phyloP scores from a whole-genome alignment of 1,139 yeast species.

The Diutina sp. region DNA sequence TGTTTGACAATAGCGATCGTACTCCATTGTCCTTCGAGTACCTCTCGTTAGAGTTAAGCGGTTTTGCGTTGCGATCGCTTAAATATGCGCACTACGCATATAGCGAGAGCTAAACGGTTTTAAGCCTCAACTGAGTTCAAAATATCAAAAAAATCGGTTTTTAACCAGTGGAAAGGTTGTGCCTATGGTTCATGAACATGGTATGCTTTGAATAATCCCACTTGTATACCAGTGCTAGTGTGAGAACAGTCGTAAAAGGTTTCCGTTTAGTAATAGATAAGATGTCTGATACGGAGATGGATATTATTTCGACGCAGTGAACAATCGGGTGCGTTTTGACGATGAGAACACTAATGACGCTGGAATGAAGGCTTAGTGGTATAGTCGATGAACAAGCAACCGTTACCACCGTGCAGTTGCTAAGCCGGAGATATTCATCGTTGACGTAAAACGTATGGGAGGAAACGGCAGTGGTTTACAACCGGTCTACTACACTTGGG shows the following conservation, averaged over 20 bases:
- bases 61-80: not conserved
- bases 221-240: not conserved
- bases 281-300: not conserved
- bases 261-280: not conserved
- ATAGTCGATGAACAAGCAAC: not conserved
- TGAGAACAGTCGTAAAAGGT: not conserved
- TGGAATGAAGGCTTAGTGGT: not conserved
- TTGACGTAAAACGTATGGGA: too few relatives aligned
- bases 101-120: not conserved
- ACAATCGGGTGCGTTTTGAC: not conserved
- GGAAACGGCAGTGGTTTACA: too few relatives aligned
- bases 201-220: too few relatives aligned
- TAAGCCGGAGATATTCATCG: too few relatives aligned
- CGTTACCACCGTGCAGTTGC: not conserved
- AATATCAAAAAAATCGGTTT: not conserved
- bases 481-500: too few relatives aligned
- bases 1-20: not conserved
- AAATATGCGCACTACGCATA: not conserved
- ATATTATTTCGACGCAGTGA: not conserved
- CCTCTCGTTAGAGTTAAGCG: not conserved
- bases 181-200: too few relatives aligned
- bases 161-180: too few relatives aligned
- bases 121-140: not conserved
- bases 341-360: not conserved
- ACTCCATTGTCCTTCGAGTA: not conserved